A percentile compares a stretch with the other conserved stretches of the same genome.
Conservation (phyloP, 306 rosid genomes). For the Prunus kanzakura region DNA sequence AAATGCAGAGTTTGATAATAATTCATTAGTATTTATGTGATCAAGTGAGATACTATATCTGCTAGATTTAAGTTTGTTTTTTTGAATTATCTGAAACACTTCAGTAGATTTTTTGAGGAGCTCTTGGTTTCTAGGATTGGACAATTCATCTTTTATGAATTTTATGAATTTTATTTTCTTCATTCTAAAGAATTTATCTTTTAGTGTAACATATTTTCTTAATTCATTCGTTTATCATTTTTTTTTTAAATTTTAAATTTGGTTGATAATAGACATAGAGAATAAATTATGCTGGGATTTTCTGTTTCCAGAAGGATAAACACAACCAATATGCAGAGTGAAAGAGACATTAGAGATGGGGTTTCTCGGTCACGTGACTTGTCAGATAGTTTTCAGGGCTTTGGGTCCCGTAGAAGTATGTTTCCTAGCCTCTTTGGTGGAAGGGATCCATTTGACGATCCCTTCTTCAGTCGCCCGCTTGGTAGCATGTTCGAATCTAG, state of each 20-base stretch:
- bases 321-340: constrained; percentile 45
- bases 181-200: too few species aligned
- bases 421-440: constrained; percentile 52
- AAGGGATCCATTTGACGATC: constrained; percentile 81
- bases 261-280: too few species aligned
- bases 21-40: not conserved
- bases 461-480: constrained; percentile 63
- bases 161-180: too few species aligned
- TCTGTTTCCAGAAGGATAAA: constrained; percentile 13
- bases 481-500: constrained; percentile 34
- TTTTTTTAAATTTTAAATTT: too few species aligned
- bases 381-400: constrained; percentile 33
- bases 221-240: too few species aligned
- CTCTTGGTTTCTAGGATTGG: too few species aligned
- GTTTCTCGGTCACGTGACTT: constrained; percentile 28
- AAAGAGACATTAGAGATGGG: constrained; percentile 34
- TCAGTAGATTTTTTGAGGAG: too few species aligned
- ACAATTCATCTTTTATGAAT: too few species aligned
- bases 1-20: not conserved
- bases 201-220: too few species aligned
- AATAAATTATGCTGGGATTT: not conserved
- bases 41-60: not conserved
- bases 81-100: not conserved
- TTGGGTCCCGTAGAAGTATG: constrained; percentile 44
- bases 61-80: not conserved